Evolutionary conservation across 768 basidiomycete species (phyloP).

Genomic region (Imleria badia): DNA sequence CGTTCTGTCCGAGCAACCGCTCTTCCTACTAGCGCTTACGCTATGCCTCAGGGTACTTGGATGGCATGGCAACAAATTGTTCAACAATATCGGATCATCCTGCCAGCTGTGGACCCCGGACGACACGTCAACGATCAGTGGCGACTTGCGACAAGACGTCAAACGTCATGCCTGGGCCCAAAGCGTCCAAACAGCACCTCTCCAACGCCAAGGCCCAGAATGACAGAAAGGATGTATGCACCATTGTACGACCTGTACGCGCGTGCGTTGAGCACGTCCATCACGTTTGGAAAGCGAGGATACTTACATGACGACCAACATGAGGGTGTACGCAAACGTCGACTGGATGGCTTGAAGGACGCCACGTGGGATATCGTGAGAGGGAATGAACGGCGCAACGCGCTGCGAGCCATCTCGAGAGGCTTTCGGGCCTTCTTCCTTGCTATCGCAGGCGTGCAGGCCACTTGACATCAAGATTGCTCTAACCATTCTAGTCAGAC

Average conservation of each 20-base stretch:
- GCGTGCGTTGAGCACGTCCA: constrained; percentile 2
- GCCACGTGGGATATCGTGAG: constrained; percentile 72
- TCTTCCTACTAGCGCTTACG: no score
- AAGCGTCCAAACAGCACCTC: constrained; percentile 67
- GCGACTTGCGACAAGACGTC: no score
- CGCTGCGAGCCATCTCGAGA: constrained; percentile 19
- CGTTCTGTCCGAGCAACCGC: no score
- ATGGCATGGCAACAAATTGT: no score
- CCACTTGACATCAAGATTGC: not conserved
- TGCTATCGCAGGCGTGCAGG: not conserved
- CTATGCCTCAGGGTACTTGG: no score
- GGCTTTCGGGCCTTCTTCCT: not conserved
- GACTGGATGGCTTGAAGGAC: constrained; percentile 61
- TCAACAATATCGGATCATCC: no score
- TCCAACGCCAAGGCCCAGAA: constrained; percentile 69
- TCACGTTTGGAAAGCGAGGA: not conserved
- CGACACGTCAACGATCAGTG: no score
- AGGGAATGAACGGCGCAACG: constrained; percentile 58
- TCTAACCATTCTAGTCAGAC: constrained; percentile 7
- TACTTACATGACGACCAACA: constrained; percentile 78
- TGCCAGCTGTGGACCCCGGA: no score
- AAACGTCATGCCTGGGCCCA: no score
- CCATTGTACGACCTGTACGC: constrained; percentile 75
- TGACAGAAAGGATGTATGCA: constrained; percentile 70
- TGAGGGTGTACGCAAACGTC: constrained; percentile 65